These are phyloP conservation scores for Piper longum DNA, from an alignment of 164 flowering plant genomes.

Conservation along the genomic window DNA sequence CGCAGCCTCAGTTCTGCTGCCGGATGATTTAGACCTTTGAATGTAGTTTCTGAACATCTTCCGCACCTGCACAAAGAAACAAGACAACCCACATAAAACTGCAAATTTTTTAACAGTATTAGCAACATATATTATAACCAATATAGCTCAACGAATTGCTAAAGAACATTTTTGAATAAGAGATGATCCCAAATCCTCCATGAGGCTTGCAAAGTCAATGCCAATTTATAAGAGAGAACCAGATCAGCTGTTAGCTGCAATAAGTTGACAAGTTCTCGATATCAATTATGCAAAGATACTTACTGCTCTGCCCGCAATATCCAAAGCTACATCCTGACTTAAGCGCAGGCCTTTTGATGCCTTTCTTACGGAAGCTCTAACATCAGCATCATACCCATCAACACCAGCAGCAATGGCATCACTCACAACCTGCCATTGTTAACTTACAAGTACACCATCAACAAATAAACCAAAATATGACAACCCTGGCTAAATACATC, in stretches of 20 bases:
- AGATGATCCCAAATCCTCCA: too few species aligned
- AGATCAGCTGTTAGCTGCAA: background rate
- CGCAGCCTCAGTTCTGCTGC: slow-evolving; percentile 57
- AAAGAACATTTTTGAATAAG: too few species aligned
- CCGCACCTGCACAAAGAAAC: slow-evolving; percentile 43
- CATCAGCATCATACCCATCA: slow-evolving; percentile 75
- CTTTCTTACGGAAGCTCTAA: slow-evolving; percentile 53
- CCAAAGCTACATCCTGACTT: slow-evolving; percentile 75
- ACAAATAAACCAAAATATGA: background rate
- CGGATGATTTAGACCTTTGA: slow-evolving; percentile 49
- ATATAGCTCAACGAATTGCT: too few species aligned
- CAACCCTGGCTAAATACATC: background rate
- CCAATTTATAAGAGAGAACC: too few species aligned
- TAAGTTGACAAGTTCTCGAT: background rate
- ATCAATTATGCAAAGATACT: slow-evolving; percentile 17
- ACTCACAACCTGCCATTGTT: slow-evolving; percentile 50
- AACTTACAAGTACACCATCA: background rate
- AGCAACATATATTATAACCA: too few species aligned
- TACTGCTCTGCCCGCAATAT: slow-evolving; percentile 87
- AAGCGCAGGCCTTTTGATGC: slow-evolving; percentile 90
- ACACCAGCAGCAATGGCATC: slow-evolving; percentile 77
- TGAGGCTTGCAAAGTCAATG: too few species aligned
- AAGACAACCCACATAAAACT: background rate
- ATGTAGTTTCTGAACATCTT: slow-evolving; percentile 51
- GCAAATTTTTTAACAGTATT: too few species aligned